Base-by-base conservation (phyloP, 2,329 filamentous ascomycete genomes). In the Fusarium beomiforme region DNA sequence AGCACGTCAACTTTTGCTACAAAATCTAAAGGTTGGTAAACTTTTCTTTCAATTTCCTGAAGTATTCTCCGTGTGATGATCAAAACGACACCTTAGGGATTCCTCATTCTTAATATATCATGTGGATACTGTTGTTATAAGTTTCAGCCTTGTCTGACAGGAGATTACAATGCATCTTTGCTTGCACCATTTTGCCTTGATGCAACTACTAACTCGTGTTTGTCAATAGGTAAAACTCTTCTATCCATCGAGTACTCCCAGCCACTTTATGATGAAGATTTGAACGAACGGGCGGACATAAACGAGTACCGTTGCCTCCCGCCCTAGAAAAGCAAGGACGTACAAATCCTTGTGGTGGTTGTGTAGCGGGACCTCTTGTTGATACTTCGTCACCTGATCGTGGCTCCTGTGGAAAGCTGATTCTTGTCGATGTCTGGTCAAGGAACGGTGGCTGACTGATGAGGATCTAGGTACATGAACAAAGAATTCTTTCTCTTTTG, bases 201-300 rank as follows among this genome's bases (percentile, higher is more conserved):
- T 59, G 41, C 68, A 64, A 65, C 76, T 77, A 79, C 82, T 85
- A 82, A 85, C 81, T 69, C 60, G 62, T 56, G 66, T 64, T 73
- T 62, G 72, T 69, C 75, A 77, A 55, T 75, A 88, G 86, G 85
- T 87, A 87, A 68, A 56, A 55, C 72, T 39, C 24, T 53, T 60
- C 46, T 46, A 24, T 43, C 47, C 59, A 37, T 59, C 69, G 41
- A 68, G 39, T 51, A 50, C 50, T 39, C 43, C 19, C 37, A 46
- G 64, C 70, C 78, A 81, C 80, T 78, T 72, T 78, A 86, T 90
- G 88, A 90, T 83, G 88, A 90, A 86, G 82, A 82, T 81, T 89
- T 90, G 88, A 89, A 90, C 88, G 88, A 90, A 90, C 88, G 88
- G 88, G 88, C 88, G 88, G 88, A 89, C 88, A 90, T 88, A 89